Evolutionary conservation across 2,329 filamentous ascomycete genomes (phyloP).

Genomic region (Colletotrichum theobromicola): DNA sequence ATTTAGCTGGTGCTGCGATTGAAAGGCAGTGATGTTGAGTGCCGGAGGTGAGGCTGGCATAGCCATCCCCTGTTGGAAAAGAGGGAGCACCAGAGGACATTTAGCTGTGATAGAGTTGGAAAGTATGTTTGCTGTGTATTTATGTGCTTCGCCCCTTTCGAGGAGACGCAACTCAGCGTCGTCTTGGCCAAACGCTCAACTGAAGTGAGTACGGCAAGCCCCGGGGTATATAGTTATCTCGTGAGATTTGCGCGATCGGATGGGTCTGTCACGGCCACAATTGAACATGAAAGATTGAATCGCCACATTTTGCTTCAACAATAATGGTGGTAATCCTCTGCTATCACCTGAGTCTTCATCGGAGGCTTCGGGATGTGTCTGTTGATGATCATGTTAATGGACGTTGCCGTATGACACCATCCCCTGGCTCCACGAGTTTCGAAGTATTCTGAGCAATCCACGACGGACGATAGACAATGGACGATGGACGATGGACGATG

Average conservation of each 20-base stretch:
- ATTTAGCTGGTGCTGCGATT: not conserved
- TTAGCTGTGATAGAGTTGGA: no score
- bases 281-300: no score
- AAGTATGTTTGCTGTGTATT: fast-evolving
- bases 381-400: not conserved
- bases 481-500: not conserved
- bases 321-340: fast-evolving
- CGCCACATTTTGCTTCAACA: not conserved
- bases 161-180: not conserved
- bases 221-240: not conserved
- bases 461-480: no score
- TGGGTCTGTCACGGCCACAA: not conserved
- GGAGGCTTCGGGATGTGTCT: not conserved
- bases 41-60: not conserved
- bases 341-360: not conserved
- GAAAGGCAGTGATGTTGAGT: fast-evolving
- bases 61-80: no score
- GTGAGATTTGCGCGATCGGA: not conserved
- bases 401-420: not conserved
- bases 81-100: no score
- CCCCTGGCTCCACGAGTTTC: not conserved
- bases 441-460: not conserved
- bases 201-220: not conserved
- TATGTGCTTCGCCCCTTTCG: not conserved
- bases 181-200: not conserved